A percentile compares a stretch with the other conserved stretches of the same genome.
phyloP scores from a whole-genome alignment of 345 rosid genomes.

The Ricinus communis region DNA sequence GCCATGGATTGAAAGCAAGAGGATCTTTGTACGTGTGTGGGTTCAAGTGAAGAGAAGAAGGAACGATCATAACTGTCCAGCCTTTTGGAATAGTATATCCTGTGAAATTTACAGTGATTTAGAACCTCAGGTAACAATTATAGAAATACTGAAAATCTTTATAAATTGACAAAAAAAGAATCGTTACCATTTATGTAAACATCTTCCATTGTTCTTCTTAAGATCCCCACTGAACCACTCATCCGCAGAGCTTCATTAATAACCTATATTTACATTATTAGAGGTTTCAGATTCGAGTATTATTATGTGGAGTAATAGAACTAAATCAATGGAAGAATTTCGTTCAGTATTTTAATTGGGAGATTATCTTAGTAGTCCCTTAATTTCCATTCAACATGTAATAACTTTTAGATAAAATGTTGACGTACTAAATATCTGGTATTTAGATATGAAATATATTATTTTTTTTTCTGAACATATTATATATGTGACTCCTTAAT shows the following conservation, averaged over 20 bases:
- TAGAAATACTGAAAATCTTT: neutral
- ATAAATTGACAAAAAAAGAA: neutral
- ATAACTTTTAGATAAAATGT: too few species aligned
- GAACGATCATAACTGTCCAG: slow-evolving; percentile 23
- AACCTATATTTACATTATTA: slow-evolving; percentile 19
- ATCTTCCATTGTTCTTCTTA: slow-evolving; percentile 32
- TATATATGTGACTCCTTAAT: too few species aligned
- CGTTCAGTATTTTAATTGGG: too few species aligned
- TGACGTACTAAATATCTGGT: too few species aligned
- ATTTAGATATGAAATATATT: too few species aligned
- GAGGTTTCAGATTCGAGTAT: too few species aligned
- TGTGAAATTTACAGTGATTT: slow-evolving; percentile 1
- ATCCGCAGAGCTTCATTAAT: slow-evolving; percentile 31
- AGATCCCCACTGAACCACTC: slow-evolving; percentile 21
- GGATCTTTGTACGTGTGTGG: slow-evolving; percentile 24
- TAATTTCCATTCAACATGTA: too few species aligned
- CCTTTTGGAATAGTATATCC: slow-evolving; percentile 42
- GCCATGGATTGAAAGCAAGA: slow-evolving; percentile 26
- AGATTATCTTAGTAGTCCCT: too few species aligned
- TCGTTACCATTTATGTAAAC: slow-evolving; percentile 11
- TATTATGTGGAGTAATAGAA: too few species aligned
- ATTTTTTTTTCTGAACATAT: too few species aligned
- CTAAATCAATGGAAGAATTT: too few species aligned
- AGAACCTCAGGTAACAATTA: neutral
- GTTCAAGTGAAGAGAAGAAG: slow-evolving; percentile 27